Evolutionary conservation across 2,329 filamentous ascomycete species (phyloP), one percentile per base, ranked within the genome.

Genomic region (Achaetomium macrosporum): DNA sequence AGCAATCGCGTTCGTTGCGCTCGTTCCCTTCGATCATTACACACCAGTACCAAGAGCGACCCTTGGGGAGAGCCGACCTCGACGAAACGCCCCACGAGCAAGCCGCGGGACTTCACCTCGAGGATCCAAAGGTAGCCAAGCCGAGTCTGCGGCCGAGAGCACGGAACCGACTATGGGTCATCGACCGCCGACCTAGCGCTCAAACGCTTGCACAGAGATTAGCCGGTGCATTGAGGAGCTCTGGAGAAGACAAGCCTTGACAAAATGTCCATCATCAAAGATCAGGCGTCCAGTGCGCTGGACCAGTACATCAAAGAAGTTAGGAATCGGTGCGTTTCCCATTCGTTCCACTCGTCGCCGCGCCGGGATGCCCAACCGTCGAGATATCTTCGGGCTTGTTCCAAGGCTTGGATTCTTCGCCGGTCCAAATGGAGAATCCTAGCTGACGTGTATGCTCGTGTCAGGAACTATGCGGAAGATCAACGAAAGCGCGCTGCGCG

Each of bases 241-340:
- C 29, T 31, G 39, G 45, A 45, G 29, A 50, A 50, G 6, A 50
- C 39, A 48, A 25, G 30, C 16, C 33, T 37, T 19, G 56, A 33
- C 56, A 59, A 59, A 46, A 65, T 66, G 62, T 60, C 66, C 61
- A 60, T 59, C 58, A 71, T 71, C 66, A 66, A 68, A 57, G 68
- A 69, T 51, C 75, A 79, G 64, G 76, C 78, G 61, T 70, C 81
- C 53, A 76, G 79, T 67, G 74, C 73, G 59, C 74, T 82, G 50
- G 79, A 83, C 51, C 69, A 72, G 50, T 73, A 81, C 56, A 73
- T 75, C 13, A 76, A 76, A 57, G 79, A 81, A 57, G 70, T 82
- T 33, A 76, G 74, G 60, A 80, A 78, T 55, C 77, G 76, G 79
- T 82, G 53, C 7, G 64, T 61, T 31, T 19, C 7, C 9, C 19